Conservation (phyloP, 192 early-diverging fungal species). For the Diversispora epigaea region DNA sequence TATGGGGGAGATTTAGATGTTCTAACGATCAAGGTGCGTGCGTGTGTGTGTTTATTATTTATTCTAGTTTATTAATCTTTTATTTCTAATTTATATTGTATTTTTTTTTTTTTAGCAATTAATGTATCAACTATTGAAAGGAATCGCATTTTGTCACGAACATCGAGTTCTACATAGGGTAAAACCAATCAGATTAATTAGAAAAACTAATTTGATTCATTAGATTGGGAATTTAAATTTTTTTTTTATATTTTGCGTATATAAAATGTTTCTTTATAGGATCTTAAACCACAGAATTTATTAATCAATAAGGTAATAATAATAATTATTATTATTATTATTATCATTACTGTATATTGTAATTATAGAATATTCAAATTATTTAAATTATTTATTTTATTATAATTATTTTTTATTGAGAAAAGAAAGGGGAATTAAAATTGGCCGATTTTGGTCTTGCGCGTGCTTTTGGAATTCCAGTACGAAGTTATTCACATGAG, state of each 20-base stretch:
- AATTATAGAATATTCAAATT: not conserved
- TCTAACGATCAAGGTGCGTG: conserved; percentile 76
- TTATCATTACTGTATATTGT: not conserved
- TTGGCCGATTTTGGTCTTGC: conserved; percentile 96
- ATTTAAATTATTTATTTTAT: not conserved
- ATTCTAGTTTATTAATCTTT: not conserved
- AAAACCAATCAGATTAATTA: conserved; percentile 23
- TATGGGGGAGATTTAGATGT: conserved; percentile 79
- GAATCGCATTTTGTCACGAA: conserved; percentile 97
- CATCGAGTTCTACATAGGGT: conserved; percentile 93
- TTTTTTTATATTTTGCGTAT: not conserved
- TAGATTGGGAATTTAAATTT: not conserved
- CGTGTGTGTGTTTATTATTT: not conserved
- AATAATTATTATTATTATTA: not conserved
- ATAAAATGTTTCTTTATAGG: conserved; percentile 42
- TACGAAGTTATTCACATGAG: conserved; percentile 83
- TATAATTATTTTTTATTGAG: not conserved
- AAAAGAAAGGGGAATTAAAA: conserved; percentile 71
- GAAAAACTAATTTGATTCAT: not conserved
- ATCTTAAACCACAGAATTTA: conserved; percentile 88
- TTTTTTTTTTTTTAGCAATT: conserved; percentile 63
- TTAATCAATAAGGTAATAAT: conserved; percentile 84
- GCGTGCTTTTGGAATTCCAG: conserved; percentile 94
- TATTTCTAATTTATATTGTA: not conserved
- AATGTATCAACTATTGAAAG: conserved; percentile 96